Percentiles rank a stretch among this genome's conserved stretches.
Evolutionary conservation across 169 alveolate species (phyloP).

Genomic region (Amoebophrya sp.): DNA sequence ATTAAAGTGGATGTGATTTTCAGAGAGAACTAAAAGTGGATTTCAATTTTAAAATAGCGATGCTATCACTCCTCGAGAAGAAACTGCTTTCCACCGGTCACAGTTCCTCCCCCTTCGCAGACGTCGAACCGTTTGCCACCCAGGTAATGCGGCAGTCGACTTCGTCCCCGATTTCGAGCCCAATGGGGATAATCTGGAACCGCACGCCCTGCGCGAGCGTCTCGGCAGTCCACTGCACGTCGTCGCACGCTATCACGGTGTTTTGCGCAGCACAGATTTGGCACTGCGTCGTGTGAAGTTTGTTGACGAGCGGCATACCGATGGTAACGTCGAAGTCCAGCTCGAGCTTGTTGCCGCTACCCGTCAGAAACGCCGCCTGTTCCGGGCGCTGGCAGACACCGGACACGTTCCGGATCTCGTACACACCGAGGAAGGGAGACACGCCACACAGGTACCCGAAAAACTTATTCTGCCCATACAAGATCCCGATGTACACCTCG

Average conservation of each 20-base stretch:
- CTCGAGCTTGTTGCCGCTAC: background rate
- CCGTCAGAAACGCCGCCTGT: background rate
- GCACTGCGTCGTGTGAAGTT: background rate
- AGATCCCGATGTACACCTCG: background rate
- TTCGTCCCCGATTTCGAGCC: background rate
- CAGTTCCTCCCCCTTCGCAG: background rate
- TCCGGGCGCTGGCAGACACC: conserved; percentile 24
- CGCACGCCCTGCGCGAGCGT: background rate
- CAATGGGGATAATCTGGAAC: background rate
- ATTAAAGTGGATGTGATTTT: too few relatives aligned
- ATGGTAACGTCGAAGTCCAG: background rate
- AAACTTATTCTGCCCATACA: background rate
- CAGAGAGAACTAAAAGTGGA: too few relatives aligned
- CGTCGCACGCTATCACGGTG: background rate
- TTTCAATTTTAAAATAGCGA: too few relatives aligned
- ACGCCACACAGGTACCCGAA: background rate
- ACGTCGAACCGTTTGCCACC: background rate
- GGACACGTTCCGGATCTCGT: background rate
- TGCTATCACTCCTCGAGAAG: too few relatives aligned
- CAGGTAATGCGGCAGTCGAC: background rate
- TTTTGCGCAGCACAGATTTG: background rate
- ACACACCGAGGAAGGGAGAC: background rate
- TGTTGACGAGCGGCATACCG: background rate
- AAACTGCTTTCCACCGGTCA: too few relatives aligned
- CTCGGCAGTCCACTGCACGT: conserved; percentile 8